Evolutionary conservation across 352 stramenopile species (phyloP), one percentile per base, ranked within the genome.

Genomic region (Phytophthora crassamura): DNA sequence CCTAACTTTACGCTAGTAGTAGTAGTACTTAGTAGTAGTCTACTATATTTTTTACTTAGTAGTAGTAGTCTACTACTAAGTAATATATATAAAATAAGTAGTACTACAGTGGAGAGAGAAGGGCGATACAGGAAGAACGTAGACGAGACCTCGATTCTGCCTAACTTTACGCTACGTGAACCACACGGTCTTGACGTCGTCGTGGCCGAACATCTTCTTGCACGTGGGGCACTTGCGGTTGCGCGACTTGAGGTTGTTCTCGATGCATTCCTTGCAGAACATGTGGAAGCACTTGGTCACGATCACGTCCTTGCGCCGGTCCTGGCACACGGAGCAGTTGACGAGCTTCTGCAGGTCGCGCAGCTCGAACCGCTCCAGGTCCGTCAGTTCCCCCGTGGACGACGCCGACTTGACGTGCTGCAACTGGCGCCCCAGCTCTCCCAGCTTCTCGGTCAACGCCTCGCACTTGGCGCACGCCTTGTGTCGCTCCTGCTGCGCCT

Each of bases 121-220:
- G 22, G 22, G 3, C 22, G 22, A 25, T 25, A 3, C 22, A 25
- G 22, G n/a, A n/a, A n/a, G 22, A 25, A 25, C 22, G 22, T 15
- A 40, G 10, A 40, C 35, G 35, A n/a, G 10, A 11, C 35, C 35
- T 40, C 35, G 4, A n/a, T 15, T 40, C 35, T 3, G 35, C 35
- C 35, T 25, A 25, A 25, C 22, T 3, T 25, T 25, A 25, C 22
- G 40, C 25, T 89, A 95, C 47, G 87, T 92, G 62, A 91, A 88
- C 84, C 84, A 96, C 14, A 93, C 85, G 20, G 64, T 74, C 70
- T 96, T 96, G 55, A 96, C 80, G 46, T 96, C 88, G 64, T 96
- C 88, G 51, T 94, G 86, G 35, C 88, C 88, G 75, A 93, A 96
- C 88, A 96, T 96, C 75, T 93, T 94, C 70, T 94, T 96, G 81